Evolutionary conservation across 192 early-diverging fungal species (phyloP), one percentile per base, ranked within the genome.

Genomic region (Phycomyces nitens): DNA sequence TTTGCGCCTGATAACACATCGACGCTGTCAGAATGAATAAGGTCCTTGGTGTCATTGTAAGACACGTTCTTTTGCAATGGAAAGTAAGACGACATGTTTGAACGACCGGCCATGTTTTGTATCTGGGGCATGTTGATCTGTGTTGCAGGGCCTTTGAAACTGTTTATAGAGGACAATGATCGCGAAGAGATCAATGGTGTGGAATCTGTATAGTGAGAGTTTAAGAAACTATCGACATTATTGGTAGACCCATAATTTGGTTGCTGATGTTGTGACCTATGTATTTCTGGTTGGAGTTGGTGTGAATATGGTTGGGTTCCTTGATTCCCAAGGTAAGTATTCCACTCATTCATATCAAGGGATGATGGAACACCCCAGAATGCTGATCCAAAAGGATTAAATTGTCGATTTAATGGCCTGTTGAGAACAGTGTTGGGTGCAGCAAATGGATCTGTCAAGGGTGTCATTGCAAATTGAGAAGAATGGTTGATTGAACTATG

Each of bases 291-390:
- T 7, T 34, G 29, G 2, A 34, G 29, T 56, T 27, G 12, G 12
- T 40, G 27, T 34, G 27, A 6, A 21, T 18, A 21, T 0, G 23
- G 1, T 10, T 53, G 20, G 15, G 42, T 60, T 11, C 42, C 58
- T 60, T 58, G 60, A 0, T 43, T 58, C 21, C 61, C 60, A n/a
- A 69, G 22, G 42, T 63, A 69, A 11, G 50, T 56, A 34, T 49
- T 62, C 68, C 68, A 69, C 20, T 69, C 68, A 27, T 69, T 40
- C 23, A 63, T 47, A 41, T 69, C 68, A 8, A 69, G 38, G 2
- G 68, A 69, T 18, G 68, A 53, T 14, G 68, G 68, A 5, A 69
- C 59, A 14, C 68, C 68, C 68, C 68, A 69, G 24, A 69, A 69
- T 1, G 68, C 60, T 11, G 68, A 42, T 10, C 54, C 68, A 16